Conservation (phyloP, 2,329 filamentous ascomycete species). For the Paradendryphiella salina region DNA sequence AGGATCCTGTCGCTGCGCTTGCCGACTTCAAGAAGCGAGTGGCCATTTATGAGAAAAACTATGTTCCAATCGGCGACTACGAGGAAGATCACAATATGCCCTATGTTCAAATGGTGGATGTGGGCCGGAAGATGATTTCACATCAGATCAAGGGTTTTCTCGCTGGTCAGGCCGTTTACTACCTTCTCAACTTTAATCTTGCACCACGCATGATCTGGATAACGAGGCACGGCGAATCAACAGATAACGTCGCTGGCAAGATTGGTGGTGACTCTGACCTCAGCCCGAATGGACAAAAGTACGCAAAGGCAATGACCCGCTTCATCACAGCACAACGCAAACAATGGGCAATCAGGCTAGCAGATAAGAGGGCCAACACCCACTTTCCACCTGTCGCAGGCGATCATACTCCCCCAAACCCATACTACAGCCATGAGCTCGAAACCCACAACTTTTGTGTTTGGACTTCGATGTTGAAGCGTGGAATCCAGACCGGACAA, state of each 20-base stretch:
- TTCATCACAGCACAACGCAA: conserved; percentile 83
- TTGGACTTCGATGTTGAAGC: conserved; percentile 96
- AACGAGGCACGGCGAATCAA: conserved; percentile 88
- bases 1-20: conserved; percentile 82
- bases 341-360: conserved; percentile 81
- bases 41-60: conserved; percentile 89
- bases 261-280: conserved; percentile 89
- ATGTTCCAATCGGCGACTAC: conserved; percentile 84
- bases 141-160: conserved; percentile 91
- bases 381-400: conserved; percentile 89
- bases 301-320: conserved; percentile 75
- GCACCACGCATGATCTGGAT: conserved; percentile 98
- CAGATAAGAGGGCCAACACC: conserved; percentile 72
- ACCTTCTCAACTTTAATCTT: conserved; percentile 94
- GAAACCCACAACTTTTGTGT: conserved; percentile 89
- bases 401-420: conserved; percentile 92
- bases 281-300: conserved; percentile 76
- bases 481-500: conserved; percentile 83
- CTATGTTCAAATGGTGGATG: conserved; percentile 97
- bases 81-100: conserved; percentile 90
- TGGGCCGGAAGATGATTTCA: conserved; percentile 89
- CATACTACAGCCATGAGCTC: conserved; percentile 63
- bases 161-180: conserved; percentile 88
- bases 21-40: conserved; percentile 93
- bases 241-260: conserved; percentile 83